Percentiles rank a stretch among this genome's conserved stretches.
These are phyloP conservation scores for Lepidium didymum DNA, from an alignment of 345 rosid genomes.

Conservation along the genomic window DNA sequence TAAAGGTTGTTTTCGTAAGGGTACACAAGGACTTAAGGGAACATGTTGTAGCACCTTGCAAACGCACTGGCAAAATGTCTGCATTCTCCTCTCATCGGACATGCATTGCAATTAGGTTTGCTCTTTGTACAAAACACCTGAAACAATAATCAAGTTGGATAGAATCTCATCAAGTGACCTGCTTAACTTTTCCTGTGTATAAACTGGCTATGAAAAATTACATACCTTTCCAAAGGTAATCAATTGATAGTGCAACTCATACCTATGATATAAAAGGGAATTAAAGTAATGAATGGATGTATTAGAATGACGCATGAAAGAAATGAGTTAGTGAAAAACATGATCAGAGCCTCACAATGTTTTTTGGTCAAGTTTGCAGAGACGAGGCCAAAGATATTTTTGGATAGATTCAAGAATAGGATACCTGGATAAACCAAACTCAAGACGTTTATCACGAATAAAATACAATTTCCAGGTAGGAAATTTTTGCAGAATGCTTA, in stretches of 20 bases:
- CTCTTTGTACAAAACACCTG: slow-evolving; percentile 97
- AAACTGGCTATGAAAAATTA: background rate
- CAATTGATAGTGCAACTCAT: slow-evolving; percentile 96
- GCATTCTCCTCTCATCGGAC: slow-evolving; percentile 98
- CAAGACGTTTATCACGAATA: background rate
- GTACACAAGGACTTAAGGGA: slow-evolving; percentile 3
- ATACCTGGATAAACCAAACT: slow-evolving; percentile 44
- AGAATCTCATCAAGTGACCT: background rate
- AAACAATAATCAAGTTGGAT: slow-evolving; percentile 21
- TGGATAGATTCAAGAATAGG: slow-evolving; percentile 92
- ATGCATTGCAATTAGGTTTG: slow-evolving; percentile 93
- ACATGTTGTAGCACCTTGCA: slow-evolving; percentile 60
- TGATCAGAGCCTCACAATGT: slow-evolving; percentile 52
- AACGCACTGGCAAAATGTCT: slow-evolving; percentile 98
- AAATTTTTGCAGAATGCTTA: slow-evolving; percentile 26
- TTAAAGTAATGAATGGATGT: slow-evolving; percentile 19
- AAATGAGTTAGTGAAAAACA: background rate
- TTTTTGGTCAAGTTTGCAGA: slow-evolving; percentile 91
- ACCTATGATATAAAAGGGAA: slow-evolving; percentile 43
- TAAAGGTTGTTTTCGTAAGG: background rate
- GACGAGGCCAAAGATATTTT: slow-evolving; percentile 92
- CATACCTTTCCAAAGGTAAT: slow-evolving; percentile 97
- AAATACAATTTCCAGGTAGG: background rate
- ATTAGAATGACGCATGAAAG: background rate
- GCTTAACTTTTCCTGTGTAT: background rate